These are phyloP conservation scores for Penicillium macrosclerotiorum DNA, from an alignment of 495 filamentous ascomycete species.

Conservation along the genomic window DNA sequence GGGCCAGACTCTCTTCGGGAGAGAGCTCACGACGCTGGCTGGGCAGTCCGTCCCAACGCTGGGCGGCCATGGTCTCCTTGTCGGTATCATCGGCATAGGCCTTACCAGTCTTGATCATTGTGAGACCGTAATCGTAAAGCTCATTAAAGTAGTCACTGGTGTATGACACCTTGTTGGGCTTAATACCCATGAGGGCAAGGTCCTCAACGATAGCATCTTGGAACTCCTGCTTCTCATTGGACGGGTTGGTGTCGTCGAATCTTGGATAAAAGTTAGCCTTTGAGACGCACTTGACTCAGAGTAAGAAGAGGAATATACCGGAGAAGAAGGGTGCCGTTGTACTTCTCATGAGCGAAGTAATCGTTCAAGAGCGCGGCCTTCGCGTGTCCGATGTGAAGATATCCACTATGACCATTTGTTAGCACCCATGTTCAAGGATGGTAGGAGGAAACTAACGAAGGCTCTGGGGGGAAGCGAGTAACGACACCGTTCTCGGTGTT, in stretches of 20 bases:
- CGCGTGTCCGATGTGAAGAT: constrained; percentile 90
- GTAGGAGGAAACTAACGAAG: constrained; percentile 59
- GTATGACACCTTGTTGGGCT: constrained; percentile 72
- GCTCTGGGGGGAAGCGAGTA: constrained; percentile 92
- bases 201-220: constrained; percentile 87
- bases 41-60: constrained; percentile 73
- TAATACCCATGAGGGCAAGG: constrained; percentile 79
- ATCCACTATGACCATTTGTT: constrained; percentile 52
- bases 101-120: constrained; percentile 77
- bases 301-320: constrained; percentile 30
- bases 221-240: constrained; percentile 91
- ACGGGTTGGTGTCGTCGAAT: constrained; percentile 92
- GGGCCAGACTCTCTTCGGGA: constrained; percentile 76
- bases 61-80: constrained; percentile 77
- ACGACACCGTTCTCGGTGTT: constrained; percentile 91
- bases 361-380: constrained; percentile 92
- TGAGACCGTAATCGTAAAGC: constrained; percentile 73
- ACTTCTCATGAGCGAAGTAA: constrained; percentile 89
- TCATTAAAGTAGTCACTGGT: constrained; percentile 91
- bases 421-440: background rate
- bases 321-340: constrained; percentile 77
- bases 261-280: background rate
- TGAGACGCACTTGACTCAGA: background rate
- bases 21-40: constrained; percentile 72
- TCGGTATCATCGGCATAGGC: constrained; percentile 91